These are phyloP conservation scores for Talaromyces sp. DNA, from an alignment of 2,329 filamentous ascomycete species.

Conservation along the genomic window DNA sequence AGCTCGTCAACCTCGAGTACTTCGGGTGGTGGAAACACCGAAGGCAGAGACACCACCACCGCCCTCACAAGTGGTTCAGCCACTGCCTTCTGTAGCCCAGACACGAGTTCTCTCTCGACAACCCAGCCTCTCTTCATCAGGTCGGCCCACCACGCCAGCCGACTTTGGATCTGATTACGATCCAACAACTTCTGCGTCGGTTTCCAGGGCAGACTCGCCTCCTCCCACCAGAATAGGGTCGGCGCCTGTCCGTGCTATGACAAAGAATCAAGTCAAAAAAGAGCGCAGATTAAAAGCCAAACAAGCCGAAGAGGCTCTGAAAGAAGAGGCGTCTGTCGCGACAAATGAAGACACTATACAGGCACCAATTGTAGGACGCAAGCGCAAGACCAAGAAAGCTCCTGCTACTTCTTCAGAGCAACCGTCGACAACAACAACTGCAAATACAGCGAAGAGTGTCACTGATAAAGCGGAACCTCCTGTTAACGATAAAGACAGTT, in stretches of 20 bases:
- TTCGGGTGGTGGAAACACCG: slow-evolving; percentile 54
- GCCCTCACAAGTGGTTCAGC: slow-evolving; percentile 26
- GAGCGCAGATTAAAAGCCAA: slow-evolving; percentile 49
- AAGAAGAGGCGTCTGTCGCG: slow-evolving; percentile 32
- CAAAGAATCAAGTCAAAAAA: slow-evolving; percentile 60
- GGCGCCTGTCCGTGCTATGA: slow-evolving; percentile 55
- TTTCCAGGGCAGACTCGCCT: slow-evolving; percentile 57
- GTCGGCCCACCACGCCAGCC: slow-evolving; percentile 57
- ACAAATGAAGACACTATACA: slow-evolving; percentile 46
- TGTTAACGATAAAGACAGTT: slow-evolving; percentile 18
- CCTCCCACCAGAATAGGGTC: slow-evolving; percentile 51
- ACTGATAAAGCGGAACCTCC: slow-evolving; percentile 9
- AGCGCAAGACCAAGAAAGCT: slow-evolving; percentile 54
- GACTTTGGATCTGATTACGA: slow-evolving; percentile 56
- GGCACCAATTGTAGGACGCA: slow-evolving; percentile 59
- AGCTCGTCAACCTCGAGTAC: slow-evolving; percentile 44
- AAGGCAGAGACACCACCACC: slow-evolving; percentile 43
- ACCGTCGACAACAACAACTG: slow-evolving; percentile 1
- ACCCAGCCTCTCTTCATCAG: slow-evolving; percentile 49
- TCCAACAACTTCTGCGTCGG: slow-evolving; percentile 53
- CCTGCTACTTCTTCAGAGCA: slow-evolving; percentile 22
- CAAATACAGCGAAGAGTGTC: not conserved
- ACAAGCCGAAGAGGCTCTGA: slow-evolving; percentile 41
- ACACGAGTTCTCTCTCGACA: slow-evolving; percentile 28
- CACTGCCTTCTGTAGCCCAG: slow-evolving; percentile 25